Base-by-base conservation (phyloP, 257 asterid species). In the Nicotiana benthamiana region DNA sequence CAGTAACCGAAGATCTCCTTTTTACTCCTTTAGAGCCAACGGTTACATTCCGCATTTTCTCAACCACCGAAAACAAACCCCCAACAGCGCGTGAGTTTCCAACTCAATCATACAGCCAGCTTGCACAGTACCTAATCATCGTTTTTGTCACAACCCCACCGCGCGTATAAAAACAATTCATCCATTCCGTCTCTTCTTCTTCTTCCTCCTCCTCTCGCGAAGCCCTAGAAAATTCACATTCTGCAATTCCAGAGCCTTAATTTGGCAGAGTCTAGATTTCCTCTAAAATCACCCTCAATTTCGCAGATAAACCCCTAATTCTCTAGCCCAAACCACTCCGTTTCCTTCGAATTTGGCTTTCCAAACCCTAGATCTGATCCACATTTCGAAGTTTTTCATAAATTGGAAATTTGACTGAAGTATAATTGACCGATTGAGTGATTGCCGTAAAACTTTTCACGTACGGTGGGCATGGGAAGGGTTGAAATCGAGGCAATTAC, bases 381-480 rank as follows among this genome's bases (percentile, higher is more conserved):
- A 79, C 54, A 40, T 66, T n/a, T 60, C 24, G 63, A 28, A 43
- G 46, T 57, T 48, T n/a, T 12, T 32, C 67, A 17, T 27, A 28
- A 66, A 22, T 83, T 13, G 24, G 30, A 26, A 56, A 56, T 34
- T 9, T 17, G 6, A 61, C 27, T 46, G 32, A 18, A 3, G 18
- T 48, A 48, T 74, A 17, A 28, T 54, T 51, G 15, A 62, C 6
- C 22, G 40, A 34, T 78, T 48, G 81, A 51, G 16, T 6, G 22
- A 12, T 36, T 78, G 6, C 18, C 2, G 11, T 20, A 13, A 22
- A 40, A 12, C n/a, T 28, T 61, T 46, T 17, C 5, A 51, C 60
- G 51, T 57, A 85, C 82, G 90, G 90, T 87, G 81, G 91, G 85
- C 75, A 92, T 92, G 98, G 93, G 95, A 43, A 93, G 90, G 87